Conservation (phyloP, 345 rosid genomes). For the Fremontodendron californicum region DNA sequence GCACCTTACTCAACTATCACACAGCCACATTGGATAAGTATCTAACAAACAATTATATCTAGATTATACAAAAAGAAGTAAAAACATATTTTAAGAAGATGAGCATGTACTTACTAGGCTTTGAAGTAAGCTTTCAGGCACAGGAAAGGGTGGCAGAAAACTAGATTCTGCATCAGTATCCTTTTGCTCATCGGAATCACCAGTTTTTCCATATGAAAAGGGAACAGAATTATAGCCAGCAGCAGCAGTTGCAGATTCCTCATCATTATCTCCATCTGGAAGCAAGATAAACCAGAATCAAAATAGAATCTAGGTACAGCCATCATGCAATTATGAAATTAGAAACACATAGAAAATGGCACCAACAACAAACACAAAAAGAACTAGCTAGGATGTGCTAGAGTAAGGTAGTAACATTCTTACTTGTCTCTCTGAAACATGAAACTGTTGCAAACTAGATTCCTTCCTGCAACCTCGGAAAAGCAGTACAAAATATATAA, state of each 20-base stretch:
- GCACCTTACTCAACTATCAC: constrained; percentile 65
- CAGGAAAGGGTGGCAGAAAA: constrained; percentile 68
- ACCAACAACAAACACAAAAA: constrained; percentile 3
- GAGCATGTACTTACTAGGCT: constrained; percentile 59
- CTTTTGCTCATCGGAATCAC: constrained; percentile 38
- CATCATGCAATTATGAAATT: background rate
- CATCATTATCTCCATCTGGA: constrained; percentile 44
- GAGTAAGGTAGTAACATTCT: too few relatives aligned
- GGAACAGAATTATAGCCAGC: constrained; percentile 54
- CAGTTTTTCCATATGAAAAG: constrained; percentile 65
- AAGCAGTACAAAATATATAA: constrained; percentile 29
- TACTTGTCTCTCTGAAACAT: constrained; percentile 55
- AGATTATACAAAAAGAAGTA: constrained; percentile 20
- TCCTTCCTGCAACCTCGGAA: constrained; percentile 57
- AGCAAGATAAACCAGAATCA: constrained; percentile 20
- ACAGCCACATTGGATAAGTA: constrained; percentile 50
- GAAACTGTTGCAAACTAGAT: constrained; percentile 47
- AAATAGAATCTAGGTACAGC: constrained; percentile 9
- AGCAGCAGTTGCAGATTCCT: constrained; percentile 30
- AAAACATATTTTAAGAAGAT: constrained; percentile 12
- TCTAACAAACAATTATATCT: constrained; percentile 35
- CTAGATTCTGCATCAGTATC: constrained; percentile 42
- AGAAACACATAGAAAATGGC: background rate
- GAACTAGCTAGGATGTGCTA: constrained; percentile 1
- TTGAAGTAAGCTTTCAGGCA: constrained; percentile 68